phyloP scores from a whole-genome alignment of 371 early-diverging fungal species.

The Mortierella sp. region DNA sequence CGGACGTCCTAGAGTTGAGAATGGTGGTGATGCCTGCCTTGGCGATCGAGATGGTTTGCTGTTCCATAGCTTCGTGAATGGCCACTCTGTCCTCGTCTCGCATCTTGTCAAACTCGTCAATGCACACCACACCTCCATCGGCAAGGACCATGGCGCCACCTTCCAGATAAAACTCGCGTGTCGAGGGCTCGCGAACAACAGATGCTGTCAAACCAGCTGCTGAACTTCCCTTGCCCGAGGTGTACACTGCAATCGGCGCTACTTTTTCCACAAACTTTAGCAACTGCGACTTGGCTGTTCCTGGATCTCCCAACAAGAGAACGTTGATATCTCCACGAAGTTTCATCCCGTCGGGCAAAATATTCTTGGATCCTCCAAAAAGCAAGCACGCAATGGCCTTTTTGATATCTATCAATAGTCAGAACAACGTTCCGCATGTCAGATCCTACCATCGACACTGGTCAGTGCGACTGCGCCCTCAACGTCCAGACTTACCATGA shows the following conservation, averaged over 20 bases:
- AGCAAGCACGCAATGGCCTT: conserved; percentile 97
- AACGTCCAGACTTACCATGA: conserved; percentile 57
- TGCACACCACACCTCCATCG: conserved; percentile 99
- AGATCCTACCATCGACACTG: no score
- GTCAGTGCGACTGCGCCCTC: no score
- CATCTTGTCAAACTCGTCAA: conserved; percentile 99
- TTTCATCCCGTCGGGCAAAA: conserved; percentile 96
- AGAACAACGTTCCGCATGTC: not conserved
- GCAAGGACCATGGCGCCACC: conserved; percentile 99
- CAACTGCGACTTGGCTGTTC: conserved; percentile 99
- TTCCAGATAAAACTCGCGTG: conserved; percentile 98
- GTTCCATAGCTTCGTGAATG: conserved; percentile 99
- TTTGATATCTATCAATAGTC: conserved; percentile 87
- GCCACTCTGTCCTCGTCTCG: conserved; percentile 99
- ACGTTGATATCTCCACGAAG: conserved; percentile 99
- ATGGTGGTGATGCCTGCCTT: conserved; percentile 99
- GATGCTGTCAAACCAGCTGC: conserved; percentile 99
- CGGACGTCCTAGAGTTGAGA: conserved; percentile 97
- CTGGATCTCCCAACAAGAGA: conserved; percentile 99
- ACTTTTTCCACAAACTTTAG: conserved; percentile 98
- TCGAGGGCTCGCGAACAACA: conserved; percentile 90
- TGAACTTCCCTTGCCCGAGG: conserved; percentile 98
- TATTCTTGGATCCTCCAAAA: conserved; percentile 98
- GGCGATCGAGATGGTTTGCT: conserved; percentile 99
- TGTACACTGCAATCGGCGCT: conserved; percentile 98